Evolutionary conservation across 2,329 filamentous ascomycete species (phyloP), one percentile per base, ranked within the genome.

Genomic region (Colletotrichum siamense): DNA sequence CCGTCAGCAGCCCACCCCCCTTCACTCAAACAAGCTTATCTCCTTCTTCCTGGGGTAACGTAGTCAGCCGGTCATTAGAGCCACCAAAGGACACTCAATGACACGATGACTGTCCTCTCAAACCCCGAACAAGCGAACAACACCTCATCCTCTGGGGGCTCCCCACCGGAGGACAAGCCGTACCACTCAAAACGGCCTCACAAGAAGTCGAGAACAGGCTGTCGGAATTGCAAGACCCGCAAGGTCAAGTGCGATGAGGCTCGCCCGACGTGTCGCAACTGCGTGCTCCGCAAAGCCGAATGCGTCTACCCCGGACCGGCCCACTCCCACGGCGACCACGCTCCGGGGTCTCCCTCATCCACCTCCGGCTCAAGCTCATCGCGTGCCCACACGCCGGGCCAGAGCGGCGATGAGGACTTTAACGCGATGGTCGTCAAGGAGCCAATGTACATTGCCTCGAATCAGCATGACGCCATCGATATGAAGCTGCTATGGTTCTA

Each of bases 401-500:
- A 63, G 36, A 39, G 65, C 69, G 32, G 52, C 34, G 59, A 75
- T 49, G 78, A 79, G 16, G 77, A 69, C 34, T 73, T 73, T 65
- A 32, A 78, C 39, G 32, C 63, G 52, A 18, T 61, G 49, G 69
- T 82, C 44, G 70, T 80, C 44, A 64, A 77, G 24, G 79, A 82
- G 61, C 81, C 82, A 12, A 76, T 83, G 63, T 81, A 80, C 78
- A 62, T 75, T 59, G 68, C 77, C 12, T 83, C 87, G 2, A 73
- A 75, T 2, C 81, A 81, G 15, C 67, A 66, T 68, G 82, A 86
- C 55, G 82, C 84, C 36, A 78, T 83, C 30, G 89, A 91, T 76
- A 89, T 92, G 88, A 88, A 86, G 77, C 85, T 91, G 55, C 79
- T 92, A 8, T 91, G 89, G 89, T 90, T 90, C 79, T 92, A 90